A percentile compares a stretch with the other conserved stretches of the same genome.
phyloP scores from a whole-genome alignment of 2,329 filamentous ascomycete genomes.

The Monilinia fructicola region DNA sequence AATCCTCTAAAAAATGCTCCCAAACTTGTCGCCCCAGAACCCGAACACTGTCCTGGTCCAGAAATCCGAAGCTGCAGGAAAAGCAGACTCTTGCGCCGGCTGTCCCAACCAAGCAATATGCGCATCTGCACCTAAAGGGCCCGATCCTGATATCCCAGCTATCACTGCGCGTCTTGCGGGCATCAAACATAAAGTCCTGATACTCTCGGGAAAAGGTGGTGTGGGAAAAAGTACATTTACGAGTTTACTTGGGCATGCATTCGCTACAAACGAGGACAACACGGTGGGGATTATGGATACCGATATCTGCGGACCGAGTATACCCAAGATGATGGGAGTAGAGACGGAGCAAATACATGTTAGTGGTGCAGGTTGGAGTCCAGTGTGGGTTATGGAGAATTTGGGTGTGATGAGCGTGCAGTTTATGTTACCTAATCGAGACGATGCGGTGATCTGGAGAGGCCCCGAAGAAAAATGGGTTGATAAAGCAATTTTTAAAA shows the following conservation, averaged over 20 bases:
- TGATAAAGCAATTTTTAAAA: slow-evolving; percentile 97
- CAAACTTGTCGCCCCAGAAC: slow-evolving; percentile 87
- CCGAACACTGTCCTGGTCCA: slow-evolving; percentile 93
- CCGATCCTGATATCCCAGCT: slow-evolving; percentile 87
- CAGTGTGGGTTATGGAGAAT: slow-evolving; percentile 94
- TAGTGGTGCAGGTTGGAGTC: slow-evolving; percentile 84
- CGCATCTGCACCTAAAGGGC: slow-evolving; percentile 89
- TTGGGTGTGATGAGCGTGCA: slow-evolving; percentile 96
- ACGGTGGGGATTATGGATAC: slow-evolving; percentile 96
- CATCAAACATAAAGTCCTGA: slow-evolving; percentile 86
- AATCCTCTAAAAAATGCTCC: slow-evolving; percentile 77
- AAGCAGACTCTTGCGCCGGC: slow-evolving; percentile 82
- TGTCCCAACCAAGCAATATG: slow-evolving; percentile 97
- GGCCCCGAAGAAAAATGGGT: slow-evolving; percentile 97
- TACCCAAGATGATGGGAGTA: slow-evolving; percentile 99
- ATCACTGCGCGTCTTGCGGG: slow-evolving; percentile 80
- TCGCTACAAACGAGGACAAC: slow-evolving; percentile 74
- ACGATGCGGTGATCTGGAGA: slow-evolving; percentile 96
- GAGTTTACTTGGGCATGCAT: slow-evolving; percentile 81
- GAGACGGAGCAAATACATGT: slow-evolving; percentile 92
- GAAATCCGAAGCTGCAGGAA: slow-evolving; percentile 72
- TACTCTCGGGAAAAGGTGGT: slow-evolving; percentile 91
- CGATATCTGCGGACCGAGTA: slow-evolving; percentile 93
- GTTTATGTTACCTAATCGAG: slow-evolving; percentile 92
- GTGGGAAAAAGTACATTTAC: slow-evolving; percentile 97